Evolutionary conservation across 768 basidiomycete genomes (phyloP), one percentile per base, ranked within the genome.

Genomic region (Leucocoprinus birnbaumii): DNA sequence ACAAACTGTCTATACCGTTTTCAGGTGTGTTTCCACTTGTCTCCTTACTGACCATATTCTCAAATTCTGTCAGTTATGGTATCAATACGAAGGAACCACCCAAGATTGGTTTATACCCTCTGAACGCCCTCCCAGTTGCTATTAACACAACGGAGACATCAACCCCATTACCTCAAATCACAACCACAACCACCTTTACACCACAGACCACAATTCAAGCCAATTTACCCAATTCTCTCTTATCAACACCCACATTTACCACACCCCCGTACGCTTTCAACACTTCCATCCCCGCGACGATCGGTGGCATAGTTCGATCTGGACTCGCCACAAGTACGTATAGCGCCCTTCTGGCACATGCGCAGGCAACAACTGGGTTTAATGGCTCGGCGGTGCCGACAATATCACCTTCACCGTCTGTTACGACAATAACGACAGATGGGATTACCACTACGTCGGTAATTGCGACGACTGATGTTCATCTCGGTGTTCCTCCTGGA

Each of bases 261-360:
- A 83, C 82, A 1, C 86, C 87, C 3, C 57, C 80, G 0, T 92
- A 90, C 65, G 66, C 74, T 6, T 83, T 91, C 63, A 91, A 91
- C 61, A 77, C 87, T 0, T 86, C 90, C 3, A 68, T 89, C 46
- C 60, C 78, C 8, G 82, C 80, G 3, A 56, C 74, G 14, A 63
- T 78, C 2, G 84, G 86, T 6, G 80, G 80, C 48, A 75, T 86
- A 19, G 82, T 83, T 3, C 58, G 70, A 2, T 76, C 83, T 16
- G 87, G 82, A 34, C 81, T 91, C 19, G 89, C 83, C 16, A 85
- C 84, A 0, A 84, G 82, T 66, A 89, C 89, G 2, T 92, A 92
- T 63, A 73, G 67, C 34, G 76, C 89, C 0, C 71, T 89, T 24
- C 68, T 87, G 47, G 80, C 71, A 18, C 38, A 49, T 21, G 54